Conservation (phyloP, 2,329 filamentous ascomycete genomes). For the Aspergillus fumigatus region DNA sequence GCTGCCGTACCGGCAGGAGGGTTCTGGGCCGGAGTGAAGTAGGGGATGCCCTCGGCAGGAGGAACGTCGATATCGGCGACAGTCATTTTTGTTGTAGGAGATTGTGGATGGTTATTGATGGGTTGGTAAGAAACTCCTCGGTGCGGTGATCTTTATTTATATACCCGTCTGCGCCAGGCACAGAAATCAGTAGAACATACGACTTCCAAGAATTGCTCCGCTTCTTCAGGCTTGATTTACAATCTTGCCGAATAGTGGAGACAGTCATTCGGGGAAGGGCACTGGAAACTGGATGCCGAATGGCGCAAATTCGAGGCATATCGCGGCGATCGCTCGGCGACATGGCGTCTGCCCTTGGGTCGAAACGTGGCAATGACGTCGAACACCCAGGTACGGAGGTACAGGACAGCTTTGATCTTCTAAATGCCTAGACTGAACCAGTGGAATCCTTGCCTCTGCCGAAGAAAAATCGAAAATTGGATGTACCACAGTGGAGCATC, state of each 20-base stretch:
- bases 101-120: background rate
- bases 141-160: background rate
- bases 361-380: background rate
- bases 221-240: background rate
- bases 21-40: conserved; percentile 37
- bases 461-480: background rate
- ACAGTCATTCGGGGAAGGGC: background rate
- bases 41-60: conserved; percentile 39
- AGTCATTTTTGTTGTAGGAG: background rate
- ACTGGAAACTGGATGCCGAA: no score
- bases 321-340: background rate
- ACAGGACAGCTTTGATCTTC: background rate
- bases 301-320: background rate
- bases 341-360: background rate
- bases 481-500: background rate
- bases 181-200: background rate
- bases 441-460: background rate
- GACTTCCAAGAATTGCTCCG: background rate
- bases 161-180: background rate
- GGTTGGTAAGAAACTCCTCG: background rate
- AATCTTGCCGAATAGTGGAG: background rate
- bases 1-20: conserved; percentile 35
- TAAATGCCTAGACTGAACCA: background rate
- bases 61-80: conserved; percentile 31
- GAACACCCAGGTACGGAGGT: background rate